Conservation (phyloP, 2,329 filamentous ascomycete genomes). For the Fusarium sp. region DNA sequence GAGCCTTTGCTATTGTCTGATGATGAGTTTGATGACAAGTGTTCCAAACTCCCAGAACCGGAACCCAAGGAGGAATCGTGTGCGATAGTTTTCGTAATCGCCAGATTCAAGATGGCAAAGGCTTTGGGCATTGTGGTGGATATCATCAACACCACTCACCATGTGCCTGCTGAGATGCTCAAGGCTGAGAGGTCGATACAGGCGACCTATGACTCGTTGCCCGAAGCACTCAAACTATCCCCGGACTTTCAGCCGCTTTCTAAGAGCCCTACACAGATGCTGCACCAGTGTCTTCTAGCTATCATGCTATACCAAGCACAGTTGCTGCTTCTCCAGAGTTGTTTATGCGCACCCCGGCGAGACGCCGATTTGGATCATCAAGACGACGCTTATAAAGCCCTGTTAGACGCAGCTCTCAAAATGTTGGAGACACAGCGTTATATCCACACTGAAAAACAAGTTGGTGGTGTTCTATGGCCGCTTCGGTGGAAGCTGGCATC, state of each 20-base stretch:
- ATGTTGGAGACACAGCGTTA: too few relatives aligned
- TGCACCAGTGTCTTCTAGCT: slow-evolving; percentile 1
- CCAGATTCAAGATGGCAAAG: slow-evolving; percentile 5
- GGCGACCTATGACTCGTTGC: too few relatives aligned
- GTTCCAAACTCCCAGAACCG: neutral
- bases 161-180: neutral
- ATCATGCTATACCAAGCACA: neutral
- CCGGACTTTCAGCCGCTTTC: too few relatives aligned
- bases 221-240: too few relatives aligned
- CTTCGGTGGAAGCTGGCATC: slow-evolving; percentile 12
- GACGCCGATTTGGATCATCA: too few relatives aligned
- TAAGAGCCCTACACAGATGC: neutral
- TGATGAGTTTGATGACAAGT: slow-evolving; percentile 4
- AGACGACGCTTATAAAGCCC: too few relatives aligned
- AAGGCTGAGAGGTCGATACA: too few relatives aligned
- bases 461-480: slow-evolving; percentile 3
- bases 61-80: too few relatives aligned
- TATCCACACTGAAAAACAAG: neutral
- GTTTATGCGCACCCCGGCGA: too few relatives aligned
- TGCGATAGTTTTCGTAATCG: neutral
- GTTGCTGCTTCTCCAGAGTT: neutral
- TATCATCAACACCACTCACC: slow-evolving; percentile 3
- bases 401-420: too few relatives aligned
- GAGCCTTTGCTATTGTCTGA: slow-evolving; percentile 8
- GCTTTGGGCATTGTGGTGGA: slow-evolving; percentile 8